phyloP scores from a whole-genome alignment of 345 rosid genomes.

The Draba incana region DNA sequence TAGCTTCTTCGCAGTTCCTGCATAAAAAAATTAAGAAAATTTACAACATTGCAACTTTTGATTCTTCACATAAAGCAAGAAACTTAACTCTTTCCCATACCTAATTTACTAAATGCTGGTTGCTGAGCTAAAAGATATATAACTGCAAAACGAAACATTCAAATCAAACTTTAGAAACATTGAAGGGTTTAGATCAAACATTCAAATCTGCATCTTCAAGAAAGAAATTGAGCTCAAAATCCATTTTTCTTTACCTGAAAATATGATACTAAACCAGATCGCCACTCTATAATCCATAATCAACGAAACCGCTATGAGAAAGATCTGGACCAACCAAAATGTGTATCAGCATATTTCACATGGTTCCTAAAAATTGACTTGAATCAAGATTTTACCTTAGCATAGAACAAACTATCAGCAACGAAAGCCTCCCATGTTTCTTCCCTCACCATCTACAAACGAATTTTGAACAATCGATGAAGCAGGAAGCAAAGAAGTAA shows the following conservation, averaged over 20 bases:
- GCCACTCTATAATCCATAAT: conserved; percentile 75
- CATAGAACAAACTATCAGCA: conserved; percentile 65
- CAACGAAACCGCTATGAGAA: conserved; percentile 64
- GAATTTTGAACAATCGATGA: conserved; percentile 24
- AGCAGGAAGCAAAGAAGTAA: neutral
- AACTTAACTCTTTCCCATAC: conserved; percentile 43
- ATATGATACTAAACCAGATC: conserved; percentile 63
- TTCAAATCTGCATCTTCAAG: conserved; percentile 19
- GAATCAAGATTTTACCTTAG: conserved; percentile 53
- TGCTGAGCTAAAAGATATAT: conserved; percentile 68
- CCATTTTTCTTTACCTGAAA: conserved; percentile 52
- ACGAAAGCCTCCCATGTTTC: conserved; percentile 85
- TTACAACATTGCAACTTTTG: conserved; percentile 3
- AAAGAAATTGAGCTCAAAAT: conserved; percentile 10
- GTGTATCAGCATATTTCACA: conserved; percentile 21
- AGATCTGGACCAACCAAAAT: conserved; percentile 51
- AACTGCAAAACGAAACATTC: conserved; percentile 50
- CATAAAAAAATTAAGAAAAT: conserved; percentile 15
- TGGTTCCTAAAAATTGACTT: neutral
- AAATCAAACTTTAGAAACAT: conserved; percentile 6
- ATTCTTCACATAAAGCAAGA: conserved; percentile 4
- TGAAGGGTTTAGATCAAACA: conserved; percentile 19
- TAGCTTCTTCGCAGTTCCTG: conserved; percentile 67
- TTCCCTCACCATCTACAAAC: conserved; percentile 58
- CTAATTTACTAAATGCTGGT: conserved; percentile 67